Conservation (phyloP, 805 yeast species). For the Yarrowia sp. region DNA sequence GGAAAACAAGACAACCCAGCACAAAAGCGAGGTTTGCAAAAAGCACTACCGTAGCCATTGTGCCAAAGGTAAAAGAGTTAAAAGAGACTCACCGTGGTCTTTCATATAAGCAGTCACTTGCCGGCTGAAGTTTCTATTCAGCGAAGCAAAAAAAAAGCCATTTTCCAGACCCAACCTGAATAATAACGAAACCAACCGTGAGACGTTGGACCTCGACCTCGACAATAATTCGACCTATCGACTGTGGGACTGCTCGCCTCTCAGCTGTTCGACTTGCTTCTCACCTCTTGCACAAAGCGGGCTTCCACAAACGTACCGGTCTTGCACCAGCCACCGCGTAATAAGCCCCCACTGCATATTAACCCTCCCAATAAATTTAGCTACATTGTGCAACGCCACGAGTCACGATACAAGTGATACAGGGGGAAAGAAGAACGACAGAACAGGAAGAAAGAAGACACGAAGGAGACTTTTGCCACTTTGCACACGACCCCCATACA, state of each 20-base stretch:
- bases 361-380: conserved; percentile 32
- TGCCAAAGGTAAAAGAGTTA: conserved; percentile 25
- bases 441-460: too few species aligned
- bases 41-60: conserved; percentile 22
- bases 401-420: conserved; percentile 25
- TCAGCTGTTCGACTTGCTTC: too few species aligned
- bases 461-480: neutral
- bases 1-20: conserved; percentile 18
- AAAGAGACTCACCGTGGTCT: conserved; percentile 9
- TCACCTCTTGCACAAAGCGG: neutral
- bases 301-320: conserved; percentile 9
- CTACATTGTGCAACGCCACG: conserved; percentile 35
- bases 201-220: too few species aligned
- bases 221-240: too few species aligned
- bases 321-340: conserved; percentile 35
- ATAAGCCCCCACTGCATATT: conserved; percentile 32
- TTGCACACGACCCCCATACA: too few species aligned
- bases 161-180: too few species aligned
- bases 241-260: too few species aligned
- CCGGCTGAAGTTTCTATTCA: neutral
- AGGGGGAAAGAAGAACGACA: neutral
- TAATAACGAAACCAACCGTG: too few species aligned
- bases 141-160: too few species aligned
- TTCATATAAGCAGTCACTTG: conserved; percentile 26
- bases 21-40: conserved; percentile 14